Conservation (phyloP, 305 asterid species). For the Plantago coronopus region DNA sequence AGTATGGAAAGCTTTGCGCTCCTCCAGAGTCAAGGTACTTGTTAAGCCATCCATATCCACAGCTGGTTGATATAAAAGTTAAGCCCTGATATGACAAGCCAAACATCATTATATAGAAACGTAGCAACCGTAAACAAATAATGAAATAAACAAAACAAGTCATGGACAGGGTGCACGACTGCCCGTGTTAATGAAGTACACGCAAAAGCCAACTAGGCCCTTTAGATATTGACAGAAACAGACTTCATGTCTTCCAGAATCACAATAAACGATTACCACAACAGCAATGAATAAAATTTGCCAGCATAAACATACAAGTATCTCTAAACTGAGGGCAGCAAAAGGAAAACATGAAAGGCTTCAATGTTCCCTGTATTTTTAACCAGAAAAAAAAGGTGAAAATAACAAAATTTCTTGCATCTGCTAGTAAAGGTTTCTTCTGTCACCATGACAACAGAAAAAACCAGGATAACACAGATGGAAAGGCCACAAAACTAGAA, state of each 20-base stretch:
- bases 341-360: constrained; percentile 1
- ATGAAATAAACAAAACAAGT: constrained; percentile 6
- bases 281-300: neutral
- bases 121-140: neutral
- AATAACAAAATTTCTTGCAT: no score
- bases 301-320: neutral
- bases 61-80: constrained; percentile 13
- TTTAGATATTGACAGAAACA: no score
- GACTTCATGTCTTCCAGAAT: neutral
- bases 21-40: constrained; percentile 18
- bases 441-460: no score
- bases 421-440: no score
- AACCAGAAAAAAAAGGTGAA: neutral
- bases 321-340: neutral
- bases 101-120: neutral
- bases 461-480: no score
- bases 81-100: constrained; percentile 22
- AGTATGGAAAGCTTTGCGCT: constrained; percentile 27
- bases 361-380: neutral
- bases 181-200: no score
- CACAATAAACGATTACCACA: neutral
- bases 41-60: constrained; percentile 24
- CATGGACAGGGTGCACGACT: no score
- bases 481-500: no score
- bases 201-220: no score